Evolutionary conservation across 352 stramenopile species (phyloP).

Genomic region (Globisporangium heterothallicum): DNA sequence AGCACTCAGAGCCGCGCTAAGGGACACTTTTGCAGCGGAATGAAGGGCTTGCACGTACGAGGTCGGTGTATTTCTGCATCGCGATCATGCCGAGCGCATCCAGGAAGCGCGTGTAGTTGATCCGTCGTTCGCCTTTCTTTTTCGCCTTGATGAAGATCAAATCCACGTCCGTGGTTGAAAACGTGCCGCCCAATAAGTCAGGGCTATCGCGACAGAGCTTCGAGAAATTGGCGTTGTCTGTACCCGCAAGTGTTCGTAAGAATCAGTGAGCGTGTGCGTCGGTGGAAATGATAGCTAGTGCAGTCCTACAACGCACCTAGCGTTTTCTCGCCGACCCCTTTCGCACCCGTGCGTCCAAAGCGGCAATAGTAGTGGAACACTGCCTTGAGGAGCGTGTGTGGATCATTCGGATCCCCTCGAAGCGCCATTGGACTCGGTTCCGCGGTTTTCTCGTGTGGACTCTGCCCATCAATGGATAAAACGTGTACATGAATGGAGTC

Average conservation of each 20-base stretch:
- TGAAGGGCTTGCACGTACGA: slow-evolving; percentile 29
- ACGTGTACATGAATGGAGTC: neutral
- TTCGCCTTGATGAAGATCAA: slow-evolving; percentile 86
- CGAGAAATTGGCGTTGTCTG: slow-evolving; percentile 83
- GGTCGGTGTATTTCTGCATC: slow-evolving; percentile 69
- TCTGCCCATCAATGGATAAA: slow-evolving; percentile 1
- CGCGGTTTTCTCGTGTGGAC: slow-evolving; percentile 9
- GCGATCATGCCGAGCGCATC: slow-evolving; percentile 83
- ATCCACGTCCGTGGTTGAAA: slow-evolving; percentile 78
- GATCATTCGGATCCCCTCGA: slow-evolving; percentile 66
- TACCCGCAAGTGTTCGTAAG: neutral
- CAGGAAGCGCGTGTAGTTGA: slow-evolving; percentile 82
- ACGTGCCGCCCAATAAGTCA: slow-evolving; percentile 41
- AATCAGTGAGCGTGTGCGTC: neutral
- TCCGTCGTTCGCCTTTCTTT: slow-evolving; percentile 77
- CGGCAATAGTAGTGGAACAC: slow-evolving; percentile 86
- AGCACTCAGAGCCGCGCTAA: too few species aligned
- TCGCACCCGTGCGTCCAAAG: slow-evolving; percentile 68
- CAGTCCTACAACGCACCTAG: slow-evolving; percentile 29
- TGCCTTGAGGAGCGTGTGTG: slow-evolving; percentile 70
- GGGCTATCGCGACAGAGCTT: slow-evolving; percentile 82
- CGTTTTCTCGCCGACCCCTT: slow-evolving; percentile 58
- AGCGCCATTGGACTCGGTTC: slow-evolving; percentile 28
- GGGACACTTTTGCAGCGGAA: neutral
- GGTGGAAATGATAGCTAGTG: neutral